Evolutionary conservation across 2,329 filamentous ascomycete genomes (phyloP).

Genomic region (Apiospora marii): DNA sequence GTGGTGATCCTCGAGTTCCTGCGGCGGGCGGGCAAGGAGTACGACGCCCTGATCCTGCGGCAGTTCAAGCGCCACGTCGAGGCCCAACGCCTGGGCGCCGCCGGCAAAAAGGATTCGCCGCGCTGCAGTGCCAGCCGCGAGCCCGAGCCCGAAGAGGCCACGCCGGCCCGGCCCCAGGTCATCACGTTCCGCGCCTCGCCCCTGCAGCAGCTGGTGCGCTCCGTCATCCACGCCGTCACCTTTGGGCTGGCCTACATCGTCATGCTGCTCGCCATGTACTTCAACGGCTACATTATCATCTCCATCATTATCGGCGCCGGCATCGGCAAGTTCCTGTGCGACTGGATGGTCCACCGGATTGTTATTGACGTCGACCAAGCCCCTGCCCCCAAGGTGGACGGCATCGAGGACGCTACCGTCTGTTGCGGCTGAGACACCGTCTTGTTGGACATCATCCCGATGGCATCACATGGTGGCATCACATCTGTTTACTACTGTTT

Average conservation of each 20-base stretch:
- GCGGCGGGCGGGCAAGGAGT: conserved; percentile 52
- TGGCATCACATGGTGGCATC: neutral
- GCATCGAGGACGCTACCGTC: conserved; percentile 55
- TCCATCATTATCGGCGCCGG: conserved; percentile 56
- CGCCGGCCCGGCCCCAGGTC: conserved; percentile 30
- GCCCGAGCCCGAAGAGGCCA: conserved; percentile 27
- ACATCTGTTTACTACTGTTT: neutral
- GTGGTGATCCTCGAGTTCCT: conserved; percentile 49
- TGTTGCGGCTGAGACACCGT: conserved; percentile 49
- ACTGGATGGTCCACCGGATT: conserved; percentile 58
- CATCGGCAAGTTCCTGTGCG: conserved; percentile 61
- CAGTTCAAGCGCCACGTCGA: conserved; percentile 47
- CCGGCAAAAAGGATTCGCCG: conserved; percentile 26
- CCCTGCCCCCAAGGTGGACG: conserved; percentile 33
- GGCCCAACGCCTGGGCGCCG: conserved; percentile 33
- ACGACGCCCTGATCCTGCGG: conserved; percentile 49
- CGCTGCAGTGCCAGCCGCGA: conserved; percentile 30
- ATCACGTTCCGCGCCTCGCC: conserved; percentile 49
- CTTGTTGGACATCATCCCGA: neutral
- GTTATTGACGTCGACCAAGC: conserved; percentile 37
- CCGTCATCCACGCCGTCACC: conserved; percentile 48
- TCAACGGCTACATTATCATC: conserved; percentile 55
- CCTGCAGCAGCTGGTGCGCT: conserved; percentile 49
- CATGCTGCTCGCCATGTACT: conserved; percentile 56
- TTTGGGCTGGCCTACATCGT: conserved; percentile 54